phyloP scores from a whole-genome alignment of 495 filamentous ascomycete genomes.

The Corynascus novoguineensis region DNA sequence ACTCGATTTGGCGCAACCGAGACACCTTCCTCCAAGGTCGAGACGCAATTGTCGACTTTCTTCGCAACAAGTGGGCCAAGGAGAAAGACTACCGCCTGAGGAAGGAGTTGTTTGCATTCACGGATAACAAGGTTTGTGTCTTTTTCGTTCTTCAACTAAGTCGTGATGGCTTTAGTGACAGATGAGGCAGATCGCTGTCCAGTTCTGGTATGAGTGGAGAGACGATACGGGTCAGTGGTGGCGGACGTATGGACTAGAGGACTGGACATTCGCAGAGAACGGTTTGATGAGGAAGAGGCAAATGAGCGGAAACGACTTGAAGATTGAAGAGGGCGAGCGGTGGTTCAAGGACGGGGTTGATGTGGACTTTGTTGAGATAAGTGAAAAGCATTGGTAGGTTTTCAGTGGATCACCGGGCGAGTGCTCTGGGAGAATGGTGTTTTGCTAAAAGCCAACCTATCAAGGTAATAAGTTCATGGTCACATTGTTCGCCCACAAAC shows the following conservation, averaged over 20 bases:
- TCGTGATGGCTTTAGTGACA: neutral
- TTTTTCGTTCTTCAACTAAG: neutral
- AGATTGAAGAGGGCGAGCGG: constrained; percentile 56
- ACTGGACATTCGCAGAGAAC: constrained; percentile 81
- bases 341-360: constrained; percentile 70
- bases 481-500: no score
- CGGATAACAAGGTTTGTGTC: constrained; percentile 48
- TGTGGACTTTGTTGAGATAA: constrained; percentile 66
- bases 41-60: constrained; percentile 62
- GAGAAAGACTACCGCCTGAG: constrained; percentile 72
- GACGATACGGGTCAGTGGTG: constrained; percentile 77
- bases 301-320: constrained; percentile 90
- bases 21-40: constrained; percentile 64
- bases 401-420: no score
- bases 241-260: constrained; percentile 83
- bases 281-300: constrained; percentile 80
- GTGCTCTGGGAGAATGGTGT: no score
- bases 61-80: constrained; percentile 69
- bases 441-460: no score
- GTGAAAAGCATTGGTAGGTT: constrained; percentile 66
- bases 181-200: constrained; percentile 60
- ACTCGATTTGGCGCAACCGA: constrained; percentile 81
- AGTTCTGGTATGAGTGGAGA: constrained; percentile 90
- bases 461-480: no score
- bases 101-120: constrained; percentile 82